Base-by-base conservation (phyloP, 176 grass and related monocot species). In the Triticum aestivum region DNA sequence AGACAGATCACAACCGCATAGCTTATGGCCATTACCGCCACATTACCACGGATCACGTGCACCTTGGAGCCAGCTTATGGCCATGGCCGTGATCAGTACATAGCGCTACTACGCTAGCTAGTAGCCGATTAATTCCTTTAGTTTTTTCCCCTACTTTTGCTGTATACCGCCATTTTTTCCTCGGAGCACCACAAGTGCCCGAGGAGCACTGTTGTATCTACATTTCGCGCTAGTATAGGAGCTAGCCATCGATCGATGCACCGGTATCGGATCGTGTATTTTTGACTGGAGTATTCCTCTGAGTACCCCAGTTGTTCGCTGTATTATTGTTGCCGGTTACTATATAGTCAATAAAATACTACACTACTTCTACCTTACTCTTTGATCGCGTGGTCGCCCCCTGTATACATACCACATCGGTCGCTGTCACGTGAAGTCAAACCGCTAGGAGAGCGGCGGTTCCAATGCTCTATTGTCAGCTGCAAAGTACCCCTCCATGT, bases 131-230 rank as follows among this genome's bases (percentile, higher is more conserved):
- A 9, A 6, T 34, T 18, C 10, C 54, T 84, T 39, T 59, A 59
- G 18, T 62, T 64, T 44, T 8, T 39, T 39, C 37, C 37, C 37
- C 37, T 39, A 39, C 37, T 39, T 39, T 33, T 24, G 26, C 45
- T 17, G 51, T 32, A 62, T 12, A 63, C 67, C 20, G 5, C 47
- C 30, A 82, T 91, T 88, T 88, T 88, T 91, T 82, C 69, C 90
- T 88, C 15, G 71, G 74, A 65, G 79, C 79, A 34, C 72, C 58
- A 14, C 37, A 12, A 38, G 41, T 68, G 83, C 73, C 30, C 73
- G 72, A 83, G 79, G 84, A 61, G 13, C 65, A 20, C 54, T 3
- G 54, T 24, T 78, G 26, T 69, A n/a, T 69, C 5, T 24, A 69
- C 79, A 54, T 41, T 77, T 18, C 70, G 10, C n/a, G 20, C 11